phyloP scores from a whole-genome alignment of 129 eudicot species.

The Gnaphalium uliginosum region DNA sequence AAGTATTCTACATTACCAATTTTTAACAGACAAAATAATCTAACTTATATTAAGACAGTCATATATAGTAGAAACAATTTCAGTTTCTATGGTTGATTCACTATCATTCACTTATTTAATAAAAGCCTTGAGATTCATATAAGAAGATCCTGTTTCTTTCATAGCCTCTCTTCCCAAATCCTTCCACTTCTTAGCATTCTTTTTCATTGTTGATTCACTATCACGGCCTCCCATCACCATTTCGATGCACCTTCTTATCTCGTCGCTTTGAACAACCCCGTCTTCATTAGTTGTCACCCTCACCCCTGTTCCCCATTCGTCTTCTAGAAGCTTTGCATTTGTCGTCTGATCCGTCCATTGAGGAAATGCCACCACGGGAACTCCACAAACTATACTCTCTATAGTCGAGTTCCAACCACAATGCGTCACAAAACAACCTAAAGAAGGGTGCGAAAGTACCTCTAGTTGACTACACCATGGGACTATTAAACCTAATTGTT shows the following conservation, averaged over 20 bases:
- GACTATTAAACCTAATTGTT: slow-evolving; percentile 15
- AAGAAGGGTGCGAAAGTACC: slow-evolving; percentile 37
- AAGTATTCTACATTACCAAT: too few relatives aligned
- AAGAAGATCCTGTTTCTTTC: slow-evolving; percentile 37
- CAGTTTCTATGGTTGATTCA: too few relatives aligned
- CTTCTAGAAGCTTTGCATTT: slow-evolving; percentile 35
- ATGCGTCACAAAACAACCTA: neutral
- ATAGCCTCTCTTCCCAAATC: slow-evolving; percentile 32
- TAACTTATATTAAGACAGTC: too few relatives aligned
- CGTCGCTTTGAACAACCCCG: slow-evolving; percentile 35
- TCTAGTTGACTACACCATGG: slow-evolving; percentile 44
- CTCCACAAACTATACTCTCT: neutral
- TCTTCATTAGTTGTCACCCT: slow-evolving; percentile 17
- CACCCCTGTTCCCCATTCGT: slow-evolving; percentile 8
- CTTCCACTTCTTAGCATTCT: slow-evolving; percentile 33
- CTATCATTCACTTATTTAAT: slow-evolving; percentile 18
- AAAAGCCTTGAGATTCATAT: slow-evolving; percentile 36
- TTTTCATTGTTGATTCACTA: slow-evolving; percentile 20
- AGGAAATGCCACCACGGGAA: slow-evolving; percentile 39
- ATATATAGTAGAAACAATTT: too few relatives aligned
- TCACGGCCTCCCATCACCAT: slow-evolving; percentile 35
- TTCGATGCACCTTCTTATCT: slow-evolving; percentile 27
- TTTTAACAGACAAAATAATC: too few relatives aligned
- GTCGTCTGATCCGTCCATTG: slow-evolving; percentile 38
- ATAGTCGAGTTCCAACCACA: neutral